Evolutionary conservation across 495 filamentous ascomycete species (phyloP), one percentile per base, ranked within the genome.

Genomic region (Aspergillus panamensis): DNA sequence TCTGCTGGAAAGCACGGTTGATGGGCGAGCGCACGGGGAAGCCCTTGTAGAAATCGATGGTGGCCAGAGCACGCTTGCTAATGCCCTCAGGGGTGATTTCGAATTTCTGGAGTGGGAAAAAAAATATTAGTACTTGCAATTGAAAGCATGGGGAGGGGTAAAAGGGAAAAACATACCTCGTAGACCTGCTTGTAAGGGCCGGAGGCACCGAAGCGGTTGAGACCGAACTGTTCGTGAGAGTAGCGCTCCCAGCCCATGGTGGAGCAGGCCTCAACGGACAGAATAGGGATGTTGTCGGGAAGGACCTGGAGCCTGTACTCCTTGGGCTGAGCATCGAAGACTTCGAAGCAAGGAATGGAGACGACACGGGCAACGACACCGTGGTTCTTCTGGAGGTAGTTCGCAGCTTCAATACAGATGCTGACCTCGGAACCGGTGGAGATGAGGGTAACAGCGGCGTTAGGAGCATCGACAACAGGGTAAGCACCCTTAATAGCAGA

Each of bases 161-260:
- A 12, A 12, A 6, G 20, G 8, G 40, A 8, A 20, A 51, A 61
- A 78, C 84, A 75, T 84, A 88, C 91, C 82, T 87, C 87, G 79
- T 98, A 98, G 52, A 98, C 92, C 67, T 97, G 85, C 86, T 96
- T 95, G 80, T 97, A 98, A 60, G 94, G 85, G 63, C 92, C 94
- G 52, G 88, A 92, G 64, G 92, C 92, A 84, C 94, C 94, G 75
- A 98, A 98, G 68, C 94, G 84, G 87, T 98, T 97, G 39, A 98
- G 84, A 69, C 94, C 94, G 69, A 98, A 98, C 79, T 98, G 94
- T 84, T 98, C 94, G 75, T 98, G 92, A 55, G 92, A 87, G 78
- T 97, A 98, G 72, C 90, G 87, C 84, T 97, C 93, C 94, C 94
- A 98, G 59, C 93, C 93, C 79, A 87, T 75, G 64, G 94, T 97